These are phyloP conservation scores for Achaetomium macrosporum DNA, from an alignment of 2,329 filamentous ascomycete species.

Conservation along the genomic window DNA sequence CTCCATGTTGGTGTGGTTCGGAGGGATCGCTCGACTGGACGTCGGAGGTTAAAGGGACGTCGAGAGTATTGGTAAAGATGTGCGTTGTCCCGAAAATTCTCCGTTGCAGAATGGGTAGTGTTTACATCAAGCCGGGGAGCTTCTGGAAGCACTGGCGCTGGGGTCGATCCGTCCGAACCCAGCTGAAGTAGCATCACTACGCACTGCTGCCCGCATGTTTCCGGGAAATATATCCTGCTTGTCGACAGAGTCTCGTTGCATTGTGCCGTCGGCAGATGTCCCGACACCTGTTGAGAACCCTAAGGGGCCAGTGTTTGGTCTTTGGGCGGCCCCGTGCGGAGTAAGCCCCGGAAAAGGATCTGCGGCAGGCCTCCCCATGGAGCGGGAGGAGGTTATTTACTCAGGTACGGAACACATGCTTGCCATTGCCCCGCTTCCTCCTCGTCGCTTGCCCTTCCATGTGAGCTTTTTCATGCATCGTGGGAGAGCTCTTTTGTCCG, in stretches of 20 bases:
- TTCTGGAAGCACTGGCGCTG: too few species aligned
- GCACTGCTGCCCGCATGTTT: neutral
- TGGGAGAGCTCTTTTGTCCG: too few species aligned
- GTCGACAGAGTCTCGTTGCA: neutral
- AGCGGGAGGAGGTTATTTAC: neutral
- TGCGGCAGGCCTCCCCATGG: neutral
- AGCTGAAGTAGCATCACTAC: neutral
- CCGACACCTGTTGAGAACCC: neutral
- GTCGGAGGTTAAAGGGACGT: neutral
- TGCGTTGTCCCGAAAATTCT: too few species aligned
- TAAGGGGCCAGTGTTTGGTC: neutral
- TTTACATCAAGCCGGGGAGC: too few species aligned
- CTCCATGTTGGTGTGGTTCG: conserved; percentile 25
- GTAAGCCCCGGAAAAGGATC: neutral
- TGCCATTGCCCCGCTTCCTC: too few species aligned
- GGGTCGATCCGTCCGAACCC: too few species aligned
- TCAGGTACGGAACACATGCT: too few species aligned
- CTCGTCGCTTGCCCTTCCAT: too few species aligned
- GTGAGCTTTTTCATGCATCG: too few species aligned
- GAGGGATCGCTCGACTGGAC: neutral
- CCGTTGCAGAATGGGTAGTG: too few species aligned
- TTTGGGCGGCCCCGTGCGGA: neutral
- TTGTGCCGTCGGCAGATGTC: neutral
- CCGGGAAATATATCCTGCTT: conserved; percentile 2
- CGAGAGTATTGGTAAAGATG: neutral